These are phyloP conservation scores for Boletales sp. DNA, from an alignment of 768 basidiomycete species.

Conservation along the genomic window DNA sequence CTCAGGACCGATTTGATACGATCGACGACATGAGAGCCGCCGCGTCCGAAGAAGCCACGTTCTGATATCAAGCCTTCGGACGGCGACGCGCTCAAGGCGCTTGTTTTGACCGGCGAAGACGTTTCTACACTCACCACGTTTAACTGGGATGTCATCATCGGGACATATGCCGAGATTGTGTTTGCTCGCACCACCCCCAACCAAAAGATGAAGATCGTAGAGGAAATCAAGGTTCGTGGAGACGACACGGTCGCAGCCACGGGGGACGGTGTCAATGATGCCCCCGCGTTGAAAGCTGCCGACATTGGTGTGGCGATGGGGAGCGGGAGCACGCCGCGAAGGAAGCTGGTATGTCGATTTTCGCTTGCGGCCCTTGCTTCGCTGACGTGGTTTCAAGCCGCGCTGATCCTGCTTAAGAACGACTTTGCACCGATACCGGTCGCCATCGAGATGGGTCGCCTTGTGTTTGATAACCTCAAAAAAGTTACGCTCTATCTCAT, in stretches of 20 bases:
- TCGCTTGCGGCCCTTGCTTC: neutral
- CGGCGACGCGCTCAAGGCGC: constrained; percentile 35
- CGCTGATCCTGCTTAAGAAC: constrained; percentile 51
- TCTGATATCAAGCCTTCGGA: constrained; percentile 34
- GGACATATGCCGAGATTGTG: constrained; percentile 41
- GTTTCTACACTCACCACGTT: constrained; percentile 31
- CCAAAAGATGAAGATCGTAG: constrained; percentile 57
- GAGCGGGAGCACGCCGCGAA: constrained; percentile 47
- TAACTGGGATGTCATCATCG: constrained; percentile 40
- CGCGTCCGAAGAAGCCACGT: constrained; percentile 14
- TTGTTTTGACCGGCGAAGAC: constrained; percentile 46
- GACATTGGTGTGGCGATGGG: constrained; percentile 57
- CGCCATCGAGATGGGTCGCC: constrained; percentile 56
- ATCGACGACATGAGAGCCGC: constrained; percentile 22
- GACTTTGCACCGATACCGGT: constrained; percentile 56
- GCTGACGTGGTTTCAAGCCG: constrained; percentile 22
- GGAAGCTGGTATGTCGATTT: constrained; percentile 41
- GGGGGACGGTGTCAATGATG: constrained; percentile 57
- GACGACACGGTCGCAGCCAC: constrained; percentile 50
- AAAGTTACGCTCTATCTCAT: constrained; percentile 44
- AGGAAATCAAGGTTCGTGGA: constrained; percentile 46
- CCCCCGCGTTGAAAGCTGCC: constrained; percentile 47
- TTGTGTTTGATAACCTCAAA: constrained; percentile 57
- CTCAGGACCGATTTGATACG: constrained; percentile 37
- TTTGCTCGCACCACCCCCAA: constrained; percentile 56